phyloP scores from a whole-genome alignment of 108 stramenopile genomes.

The Skeletonema potamos region DNA sequence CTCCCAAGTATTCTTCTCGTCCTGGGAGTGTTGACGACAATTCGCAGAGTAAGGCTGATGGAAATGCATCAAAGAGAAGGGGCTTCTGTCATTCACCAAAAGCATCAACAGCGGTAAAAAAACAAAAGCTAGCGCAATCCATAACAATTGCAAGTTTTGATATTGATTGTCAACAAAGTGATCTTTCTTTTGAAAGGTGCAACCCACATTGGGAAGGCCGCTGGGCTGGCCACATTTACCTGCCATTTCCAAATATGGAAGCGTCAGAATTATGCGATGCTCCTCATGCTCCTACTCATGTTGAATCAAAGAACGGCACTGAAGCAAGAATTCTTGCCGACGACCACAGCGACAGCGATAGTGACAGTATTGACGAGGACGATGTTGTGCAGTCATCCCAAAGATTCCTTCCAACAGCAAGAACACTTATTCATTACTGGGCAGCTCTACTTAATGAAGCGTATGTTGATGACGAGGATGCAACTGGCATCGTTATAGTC shows the following conservation, averaged over 20 bases:
- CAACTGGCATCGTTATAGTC: slow-evolving; percentile 6
- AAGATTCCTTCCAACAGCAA: slow-evolving; percentile 17
- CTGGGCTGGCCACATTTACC: slow-evolving; percentile 35
- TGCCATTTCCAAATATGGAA: slow-evolving; percentile 26
- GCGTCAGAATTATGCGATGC: slow-evolving; percentile 6
- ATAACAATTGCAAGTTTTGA: not conserved
- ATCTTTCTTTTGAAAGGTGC: slow-evolving; percentile 22
- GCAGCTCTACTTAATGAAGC: slow-evolving; percentile 4
- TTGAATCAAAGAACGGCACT: not conserved
- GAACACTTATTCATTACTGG: slow-evolving; percentile 18
- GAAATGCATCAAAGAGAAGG: slow-evolving; percentile 8
- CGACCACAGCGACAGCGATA: slow-evolving; percentile 3
- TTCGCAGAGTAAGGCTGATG: slow-evolving; percentile 16
- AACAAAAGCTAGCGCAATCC: not conserved
- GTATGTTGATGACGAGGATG: not conserved
- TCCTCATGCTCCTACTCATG: not conserved
- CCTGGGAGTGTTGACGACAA: slow-evolving; percentile 18
- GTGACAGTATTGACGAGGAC: slow-evolving; percentile 5
- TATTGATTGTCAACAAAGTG: not conserved
- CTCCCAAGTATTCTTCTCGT: slow-evolving; percentile 8
- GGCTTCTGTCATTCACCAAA: not conserved
- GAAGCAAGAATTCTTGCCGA: not conserved
- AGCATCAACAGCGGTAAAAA: not conserved
- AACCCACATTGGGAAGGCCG: slow-evolving; percentile 43
- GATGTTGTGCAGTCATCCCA: not conserved